phyloP scores from a whole-genome alignment of 2,329 filamentous ascomycete species.

The Pseudocercospora crystallina region DNA sequence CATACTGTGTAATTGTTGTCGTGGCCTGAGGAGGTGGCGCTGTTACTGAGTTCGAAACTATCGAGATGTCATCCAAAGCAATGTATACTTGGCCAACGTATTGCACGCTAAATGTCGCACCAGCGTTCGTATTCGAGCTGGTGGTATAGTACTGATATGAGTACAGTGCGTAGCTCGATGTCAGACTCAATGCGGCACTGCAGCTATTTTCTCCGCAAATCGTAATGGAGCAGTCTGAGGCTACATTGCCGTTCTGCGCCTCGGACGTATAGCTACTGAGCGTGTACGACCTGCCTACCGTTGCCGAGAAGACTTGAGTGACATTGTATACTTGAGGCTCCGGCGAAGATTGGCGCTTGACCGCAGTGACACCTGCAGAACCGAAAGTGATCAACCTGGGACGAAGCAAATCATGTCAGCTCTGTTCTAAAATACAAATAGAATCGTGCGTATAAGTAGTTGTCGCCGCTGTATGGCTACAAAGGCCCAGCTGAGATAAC shows the following conservation, averaged over 20 bases:
- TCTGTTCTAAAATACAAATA: too few relatives aligned
- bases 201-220: constrained; percentile 13
- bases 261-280: constrained; percentile 11
- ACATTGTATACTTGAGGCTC: constrained; percentile 12
- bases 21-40: background rate
- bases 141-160: constrained; percentile 4
- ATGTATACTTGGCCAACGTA: constrained; percentile 4
- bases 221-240: constrained; percentile 8
- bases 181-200: background rate
- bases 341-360: background rate
- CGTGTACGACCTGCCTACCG: background rate
- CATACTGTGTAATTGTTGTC: constrained; percentile 1
- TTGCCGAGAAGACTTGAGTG: constrained; percentile 13
- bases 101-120: constrained; percentile 5
- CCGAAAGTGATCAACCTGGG: constrained; percentile 13
- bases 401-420: background rate
- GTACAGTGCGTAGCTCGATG: constrained; percentile 1
- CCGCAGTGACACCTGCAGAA: background rate
- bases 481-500: constrained; percentile 4
- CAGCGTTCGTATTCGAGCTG: background rate
- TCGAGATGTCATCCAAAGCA: constrained; percentile 7
- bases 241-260: constrained; percentile 3
- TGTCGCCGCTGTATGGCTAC: constrained; percentile 8
- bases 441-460: constrained; percentile 7
- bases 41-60: background rate